Conservation (phyloP, 768 basidiomycete genomes). For the Hericium rajendrae region DNA sequence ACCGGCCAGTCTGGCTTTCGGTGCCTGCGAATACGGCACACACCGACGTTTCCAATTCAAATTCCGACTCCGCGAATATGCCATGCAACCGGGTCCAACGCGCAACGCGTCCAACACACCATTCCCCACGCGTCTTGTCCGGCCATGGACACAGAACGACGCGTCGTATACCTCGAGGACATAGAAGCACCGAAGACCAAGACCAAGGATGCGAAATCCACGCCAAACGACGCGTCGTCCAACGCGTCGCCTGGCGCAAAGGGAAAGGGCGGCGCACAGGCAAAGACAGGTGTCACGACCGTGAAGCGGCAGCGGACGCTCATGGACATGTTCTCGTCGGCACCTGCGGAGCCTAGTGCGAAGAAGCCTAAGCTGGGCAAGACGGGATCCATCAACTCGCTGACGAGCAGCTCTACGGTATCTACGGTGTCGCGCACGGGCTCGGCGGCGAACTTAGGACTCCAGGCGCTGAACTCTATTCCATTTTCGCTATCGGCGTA, state of each 20-base stretch:
- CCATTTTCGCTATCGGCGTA: constrained; percentile 56
- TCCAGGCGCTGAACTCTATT: constrained; percentile 46
- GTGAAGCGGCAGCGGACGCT: constrained; percentile 55
- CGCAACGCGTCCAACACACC: neutral
- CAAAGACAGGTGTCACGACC: neutral
- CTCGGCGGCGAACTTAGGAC: constrained; percentile 1
- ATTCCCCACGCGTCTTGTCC: neutral
- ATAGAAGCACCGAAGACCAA: constrained; percentile 13
- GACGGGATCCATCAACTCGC: constrained; percentile 2
- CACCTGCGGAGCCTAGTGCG: constrained; percentile 22
- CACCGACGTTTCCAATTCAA: neutral
- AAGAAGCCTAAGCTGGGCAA: constrained; percentile 39
- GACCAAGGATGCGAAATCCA: neutral
- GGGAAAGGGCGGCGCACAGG: constrained; percentile 1
- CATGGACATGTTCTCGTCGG: constrained; percentile 47
- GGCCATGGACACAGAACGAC: constrained; percentile 6
- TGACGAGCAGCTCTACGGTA: neutral
- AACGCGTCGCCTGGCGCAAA: constrained; percentile 2
- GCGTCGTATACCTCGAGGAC: constrained; percentile 27
- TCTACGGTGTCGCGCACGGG: too few species aligned
- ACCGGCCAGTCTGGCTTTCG: too few species aligned
- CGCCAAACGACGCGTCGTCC: constrained; percentile 1
- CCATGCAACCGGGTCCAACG: neutral
- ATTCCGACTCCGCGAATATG: neutral
- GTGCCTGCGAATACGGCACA: neutral